Conservation (phyloP, 306 rosid species). For the Ziziphus jujuba region DNA sequence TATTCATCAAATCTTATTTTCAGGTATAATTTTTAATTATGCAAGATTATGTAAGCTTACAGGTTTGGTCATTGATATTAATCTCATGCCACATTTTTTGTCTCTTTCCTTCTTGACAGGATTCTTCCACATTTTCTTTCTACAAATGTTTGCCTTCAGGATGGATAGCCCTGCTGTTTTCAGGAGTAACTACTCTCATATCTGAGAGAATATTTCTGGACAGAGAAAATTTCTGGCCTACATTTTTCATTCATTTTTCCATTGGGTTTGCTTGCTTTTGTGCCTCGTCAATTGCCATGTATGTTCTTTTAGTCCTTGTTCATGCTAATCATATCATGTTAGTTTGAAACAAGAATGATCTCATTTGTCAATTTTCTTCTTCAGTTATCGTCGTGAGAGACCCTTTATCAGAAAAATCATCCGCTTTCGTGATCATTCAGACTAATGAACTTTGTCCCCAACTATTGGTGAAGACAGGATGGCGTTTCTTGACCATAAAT, state of each 20-base stretch:
- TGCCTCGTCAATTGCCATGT: slow-evolving; percentile 67
- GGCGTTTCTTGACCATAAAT: slow-evolving; percentile 10
- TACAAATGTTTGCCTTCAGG: slow-evolving; percentile 81
- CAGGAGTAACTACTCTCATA: slow-evolving; percentile 59
- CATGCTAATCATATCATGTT: neutral
- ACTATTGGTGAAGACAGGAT: slow-evolving; percentile 15
- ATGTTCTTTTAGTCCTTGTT: slow-evolving; percentile 24
- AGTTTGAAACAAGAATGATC: neutral
- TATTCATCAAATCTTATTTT: slow-evolving; percentile 73
- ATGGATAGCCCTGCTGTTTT: slow-evolving; percentile 61
- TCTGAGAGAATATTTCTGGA: slow-evolving; percentile 80
- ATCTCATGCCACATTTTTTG: slow-evolving; percentile 8
- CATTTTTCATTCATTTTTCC: slow-evolving; percentile 63
- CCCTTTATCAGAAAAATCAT: slow-evolving; percentile 64
- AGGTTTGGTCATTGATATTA: slow-evolving; percentile 17
- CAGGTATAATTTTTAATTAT: slow-evolving; percentile 66
- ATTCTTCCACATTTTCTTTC: slow-evolving; percentile 68
- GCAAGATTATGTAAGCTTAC: slow-evolving; percentile 5
- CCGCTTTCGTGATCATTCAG: slow-evolving; percentile 66
- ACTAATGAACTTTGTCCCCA: slow-evolving; percentile 36
- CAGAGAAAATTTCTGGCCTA: slow-evolving; percentile 65
- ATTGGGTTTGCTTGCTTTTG: slow-evolving; percentile 80
- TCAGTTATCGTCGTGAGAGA: slow-evolving; percentile 68
- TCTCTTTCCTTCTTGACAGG: slow-evolving; percentile 45
- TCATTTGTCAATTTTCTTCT: neutral